These are phyloP conservation scores for Naegleria fowleri DNA, from an alignment of 208 protist species.

Conservation along the genomic window DNA sequence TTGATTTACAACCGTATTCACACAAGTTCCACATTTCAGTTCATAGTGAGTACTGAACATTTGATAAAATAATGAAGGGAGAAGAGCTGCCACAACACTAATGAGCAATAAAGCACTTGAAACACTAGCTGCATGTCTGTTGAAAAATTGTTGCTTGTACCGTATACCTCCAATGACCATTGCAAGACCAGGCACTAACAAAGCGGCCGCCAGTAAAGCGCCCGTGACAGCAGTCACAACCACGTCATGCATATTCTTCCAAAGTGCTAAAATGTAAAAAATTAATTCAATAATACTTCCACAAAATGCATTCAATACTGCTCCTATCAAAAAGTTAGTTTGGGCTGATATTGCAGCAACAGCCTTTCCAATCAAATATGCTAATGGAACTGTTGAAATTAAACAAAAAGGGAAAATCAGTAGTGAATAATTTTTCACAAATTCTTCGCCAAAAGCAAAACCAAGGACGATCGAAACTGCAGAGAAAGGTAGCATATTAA, in stretches of 20 bases:
- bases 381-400: slow-evolving; percentile 54
- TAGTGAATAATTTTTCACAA: slow-evolving; percentile 10
- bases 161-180: slow-evolving; percentile 56
- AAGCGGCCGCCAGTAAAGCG: slow-evolving; percentile 41
- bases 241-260: slow-evolving; percentile 17
- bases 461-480: slow-evolving; percentile 37
- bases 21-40: background rate
- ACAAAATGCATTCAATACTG: slow-evolving; percentile 56
- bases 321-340: slow-evolving; percentile 54
- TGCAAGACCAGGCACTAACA: slow-evolving; percentile 10
- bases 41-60: background rate
- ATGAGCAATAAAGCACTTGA: slow-evolving; percentile 52
- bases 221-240: slow-evolving; percentile 40
- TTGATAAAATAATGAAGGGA: slow-evolving; percentile 56
- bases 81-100: slow-evolving; percentile 51
- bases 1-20: background rate
- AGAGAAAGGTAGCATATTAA: slow-evolving; percentile 44
- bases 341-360: slow-evolving; percentile 45
- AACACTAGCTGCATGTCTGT: slow-evolving; percentile 49
- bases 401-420: slow-evolving; percentile 30
- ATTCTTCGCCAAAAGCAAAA: slow-evolving; percentile 36
- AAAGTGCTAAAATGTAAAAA: slow-evolving; percentile 43
- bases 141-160: slow-evolving; percentile 60
- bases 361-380: slow-evolving; percentile 50
- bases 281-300: slow-evolving; percentile 59